Percentiles rank a stretch among this genome's conserved stretches.
Conservation (phyloP, 257 asterid genomes). For the Plantago ovata region DNA sequence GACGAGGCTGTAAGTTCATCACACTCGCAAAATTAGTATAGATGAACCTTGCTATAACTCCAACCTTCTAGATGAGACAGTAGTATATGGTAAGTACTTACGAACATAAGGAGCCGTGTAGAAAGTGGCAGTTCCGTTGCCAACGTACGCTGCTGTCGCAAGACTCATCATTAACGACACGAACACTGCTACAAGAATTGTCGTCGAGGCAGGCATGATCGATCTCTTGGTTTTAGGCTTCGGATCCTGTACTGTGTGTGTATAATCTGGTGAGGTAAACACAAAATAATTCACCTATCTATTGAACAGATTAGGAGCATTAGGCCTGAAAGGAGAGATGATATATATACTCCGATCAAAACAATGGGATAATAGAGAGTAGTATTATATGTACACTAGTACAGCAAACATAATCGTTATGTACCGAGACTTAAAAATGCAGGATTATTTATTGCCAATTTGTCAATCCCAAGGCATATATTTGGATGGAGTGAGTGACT, state of each 20-base stretch:
- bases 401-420: no score
- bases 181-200: neutral
- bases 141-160: conserved; percentile 20
- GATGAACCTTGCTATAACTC: no score
- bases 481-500: no score
- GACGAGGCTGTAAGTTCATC: conserved; percentile 29
- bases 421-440: no score
- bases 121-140: conserved; percentile 42
- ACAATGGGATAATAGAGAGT: no score
- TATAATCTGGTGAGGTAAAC: neutral
- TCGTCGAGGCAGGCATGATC: neutral
- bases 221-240: neutral
- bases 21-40: neutral
- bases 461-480: no score
- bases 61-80: no score
- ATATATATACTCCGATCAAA: no score
- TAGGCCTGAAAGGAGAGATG: no score
- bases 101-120: conserved; percentile 54
- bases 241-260: neutral
- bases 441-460: no score
- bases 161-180: conserved; percentile 2
- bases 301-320: neutral
- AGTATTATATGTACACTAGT: no score
- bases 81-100: conserved; percentile 24
- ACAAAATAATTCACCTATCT: neutral